These are phyloP conservation scores for Saccharomycopsis schoenii DNA, from an alignment of 805 yeast species.

Conservation along the genomic window DNA sequence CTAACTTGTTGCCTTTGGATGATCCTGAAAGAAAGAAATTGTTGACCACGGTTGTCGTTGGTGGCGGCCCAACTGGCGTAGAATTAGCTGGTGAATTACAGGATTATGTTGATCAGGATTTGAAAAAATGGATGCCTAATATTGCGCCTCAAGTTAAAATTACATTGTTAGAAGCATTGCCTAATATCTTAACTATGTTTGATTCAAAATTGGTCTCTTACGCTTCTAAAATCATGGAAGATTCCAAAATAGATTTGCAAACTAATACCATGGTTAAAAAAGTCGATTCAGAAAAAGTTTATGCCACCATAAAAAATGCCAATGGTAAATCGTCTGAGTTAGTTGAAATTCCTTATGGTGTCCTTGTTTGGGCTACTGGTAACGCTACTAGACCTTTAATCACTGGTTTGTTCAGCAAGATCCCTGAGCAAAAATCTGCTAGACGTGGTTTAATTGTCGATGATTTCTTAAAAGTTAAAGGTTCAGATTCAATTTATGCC, in stretches of 20 bases:
- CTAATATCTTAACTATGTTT: constrained; percentile 73
- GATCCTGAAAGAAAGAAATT: constrained; percentile 78
- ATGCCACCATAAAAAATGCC: constrained; percentile 56
- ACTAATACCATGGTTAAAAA: constrained; percentile 84
- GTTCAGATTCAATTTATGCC: constrained; percentile 73
- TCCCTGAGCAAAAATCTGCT: constrained; percentile 73
- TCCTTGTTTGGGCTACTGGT: constrained; percentile 97
- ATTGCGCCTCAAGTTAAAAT: constrained; percentile 75
- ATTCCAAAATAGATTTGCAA: constrained; percentile 58
- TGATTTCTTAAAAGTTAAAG: constrained; percentile 73
- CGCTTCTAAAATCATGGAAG: constrained; percentile 69
- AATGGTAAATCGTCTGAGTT: constrained; percentile 41
- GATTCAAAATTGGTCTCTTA: constrained; percentile 61
- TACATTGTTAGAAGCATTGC: constrained; percentile 82
- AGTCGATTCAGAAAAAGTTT: constrained; percentile 62
- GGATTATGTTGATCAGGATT: constrained; percentile 88
- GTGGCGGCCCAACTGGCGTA: constrained; percentile 99
- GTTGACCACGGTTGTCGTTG: constrained; percentile 83
- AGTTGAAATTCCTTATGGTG: constrained; percentile 74
- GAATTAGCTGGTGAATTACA: constrained; percentile 95
- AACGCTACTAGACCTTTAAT: constrained; percentile 79
- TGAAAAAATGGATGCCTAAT: constrained; percentile 81
- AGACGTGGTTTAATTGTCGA: constrained; percentile 86
- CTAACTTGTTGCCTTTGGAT: constrained; percentile 61
- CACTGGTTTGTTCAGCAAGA: constrained; percentile 50